phyloP scores from a whole-genome alignment of 768 basidiomycete species.

The Ephemerocybe angulata region DNA sequence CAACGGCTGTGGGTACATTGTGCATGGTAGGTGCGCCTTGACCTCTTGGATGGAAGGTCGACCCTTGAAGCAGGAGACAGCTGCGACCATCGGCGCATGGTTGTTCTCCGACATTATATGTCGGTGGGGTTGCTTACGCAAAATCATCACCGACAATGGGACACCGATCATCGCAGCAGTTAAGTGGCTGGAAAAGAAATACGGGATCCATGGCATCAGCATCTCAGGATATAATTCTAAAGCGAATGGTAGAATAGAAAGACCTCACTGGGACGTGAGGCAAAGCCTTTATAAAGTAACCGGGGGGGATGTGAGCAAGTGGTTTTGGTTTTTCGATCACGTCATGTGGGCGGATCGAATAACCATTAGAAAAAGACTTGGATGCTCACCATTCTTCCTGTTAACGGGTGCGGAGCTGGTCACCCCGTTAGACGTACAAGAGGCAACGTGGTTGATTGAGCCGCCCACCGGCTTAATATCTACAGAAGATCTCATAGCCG shows the following conservation, averaged over 20 bases:
- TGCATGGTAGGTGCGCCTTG: conserved; percentile 18
- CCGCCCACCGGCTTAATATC: conserved; percentile 12
- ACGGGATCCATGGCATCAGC: conserved; percentile 16
- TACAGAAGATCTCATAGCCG: conserved; percentile 20
- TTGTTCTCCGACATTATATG: conserved; percentile 30
- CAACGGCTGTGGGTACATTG: conserved; percentile 21
- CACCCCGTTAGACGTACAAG: conserved; percentile 23
- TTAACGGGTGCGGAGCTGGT: conserved; percentile 29
- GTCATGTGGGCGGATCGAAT: conserved; percentile 33
- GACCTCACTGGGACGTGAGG: conserved; percentile 19
- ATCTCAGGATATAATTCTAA: conserved; percentile 21
- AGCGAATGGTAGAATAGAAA: conserved; percentile 19
- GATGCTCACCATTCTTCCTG: conserved; percentile 29
- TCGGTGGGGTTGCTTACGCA: conserved; percentile 34
- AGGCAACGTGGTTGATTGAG: conserved; percentile 25
- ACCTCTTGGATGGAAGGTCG: conserved; percentile 20
- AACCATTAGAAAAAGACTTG: conserved; percentile 19
- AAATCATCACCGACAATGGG: conserved; percentile 42
- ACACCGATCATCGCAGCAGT: conserved; percentile 16
- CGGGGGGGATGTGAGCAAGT: conserved; percentile 23
- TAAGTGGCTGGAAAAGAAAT: conserved; percentile 17
- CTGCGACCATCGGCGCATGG: conserved; percentile 17
- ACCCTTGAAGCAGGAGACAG: conserved; percentile 18
- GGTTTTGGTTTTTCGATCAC: conserved; percentile 24
- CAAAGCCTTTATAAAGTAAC: conserved; percentile 19